These are phyloP conservation scores for Phytophthora multivora DNA, from an alignment of 352 stramenopile genomes.

Conservation along the genomic window DNA sequence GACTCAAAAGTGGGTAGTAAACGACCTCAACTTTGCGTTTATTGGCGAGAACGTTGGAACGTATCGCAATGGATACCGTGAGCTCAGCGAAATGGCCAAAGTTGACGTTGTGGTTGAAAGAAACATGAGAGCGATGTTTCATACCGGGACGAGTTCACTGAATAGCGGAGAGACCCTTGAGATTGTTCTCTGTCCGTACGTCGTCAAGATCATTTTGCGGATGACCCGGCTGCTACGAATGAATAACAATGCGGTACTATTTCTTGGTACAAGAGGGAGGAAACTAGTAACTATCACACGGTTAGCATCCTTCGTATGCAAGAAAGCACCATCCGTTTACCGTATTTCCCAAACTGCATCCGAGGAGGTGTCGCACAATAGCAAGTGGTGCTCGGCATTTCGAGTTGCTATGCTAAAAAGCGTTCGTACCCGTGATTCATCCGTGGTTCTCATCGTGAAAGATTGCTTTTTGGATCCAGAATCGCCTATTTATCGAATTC, in stretches of 20 bases:
- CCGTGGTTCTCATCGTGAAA: slow-evolving; percentile 66
- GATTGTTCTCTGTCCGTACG: slow-evolving; percentile 55
- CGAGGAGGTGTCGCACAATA: background rate
- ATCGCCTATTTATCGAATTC: slow-evolving; percentile 37
- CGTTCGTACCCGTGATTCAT: slow-evolving; percentile 39
- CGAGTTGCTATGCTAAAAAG: slow-evolving; percentile 49
- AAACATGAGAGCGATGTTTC: slow-evolving; percentile 65
- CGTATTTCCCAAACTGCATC: background rate
- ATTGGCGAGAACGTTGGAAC: slow-evolving; percentile 47
- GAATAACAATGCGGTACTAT: slow-evolving; percentile 40
- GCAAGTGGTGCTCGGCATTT: slow-evolving; percentile 43
- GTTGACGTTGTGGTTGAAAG: slow-evolving; percentile 57
- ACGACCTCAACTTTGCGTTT: slow-evolving; percentile 61
- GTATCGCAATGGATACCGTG: slow-evolving; percentile 57
- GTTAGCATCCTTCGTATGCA: slow-evolving; percentile 61
- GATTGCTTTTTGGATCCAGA: slow-evolving; percentile 36
- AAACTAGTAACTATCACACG: slow-evolving; percentile 62
- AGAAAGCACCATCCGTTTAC: slow-evolving; percentile 39
- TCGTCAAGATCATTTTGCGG: slow-evolving; percentile 63
- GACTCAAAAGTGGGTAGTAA: slow-evolving; percentile 46
- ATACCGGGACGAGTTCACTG: slow-evolving; percentile 12
- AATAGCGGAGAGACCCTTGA: slow-evolving; percentile 40
- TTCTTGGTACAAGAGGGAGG: slow-evolving; percentile 49
- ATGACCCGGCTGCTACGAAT: slow-evolving; percentile 52
- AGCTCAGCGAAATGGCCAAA: slow-evolving; percentile 59